phyloP scores from a whole-genome alignment of 257 asterid genomes.

The Forsythia viridissima region DNA sequence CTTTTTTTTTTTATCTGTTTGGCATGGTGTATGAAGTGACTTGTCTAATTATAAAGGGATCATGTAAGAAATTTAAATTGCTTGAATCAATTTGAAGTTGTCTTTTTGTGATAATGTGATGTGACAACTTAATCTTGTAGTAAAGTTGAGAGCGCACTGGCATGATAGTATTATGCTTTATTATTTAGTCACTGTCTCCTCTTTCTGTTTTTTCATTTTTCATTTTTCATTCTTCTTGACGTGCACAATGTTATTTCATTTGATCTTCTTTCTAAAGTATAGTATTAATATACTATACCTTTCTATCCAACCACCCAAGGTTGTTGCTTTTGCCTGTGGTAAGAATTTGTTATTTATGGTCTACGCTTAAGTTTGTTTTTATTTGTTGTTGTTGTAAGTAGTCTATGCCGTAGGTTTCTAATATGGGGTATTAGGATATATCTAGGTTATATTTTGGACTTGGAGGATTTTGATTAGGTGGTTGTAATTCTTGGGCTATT shows the following conservation, averaged over 20 bases:
- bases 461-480: neutral
- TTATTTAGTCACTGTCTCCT: neutral
- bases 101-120: no score
- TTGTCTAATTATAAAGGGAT: no score
- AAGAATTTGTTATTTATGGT: neutral
- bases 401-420: neutral
- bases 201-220: neutral
- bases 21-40: no score
- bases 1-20: no score
- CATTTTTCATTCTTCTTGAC: neutral
- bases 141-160: no score
- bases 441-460: conserved; percentile 1
- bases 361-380: conserved; percentile 8
- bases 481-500: neutral
- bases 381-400: neutral
- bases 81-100: no score
- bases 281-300: neutral
- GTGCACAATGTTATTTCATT: neutral
- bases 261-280: neutral
- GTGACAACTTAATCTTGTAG: no score
- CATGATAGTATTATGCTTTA: neutral
- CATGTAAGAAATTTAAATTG: no score
- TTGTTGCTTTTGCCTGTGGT: neutral
- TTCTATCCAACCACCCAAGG: neutral
- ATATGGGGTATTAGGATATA: conserved; percentile 6